Conservation (phyloP, 257 asterid genomes). For the Ehretia macrophylla region DNA sequence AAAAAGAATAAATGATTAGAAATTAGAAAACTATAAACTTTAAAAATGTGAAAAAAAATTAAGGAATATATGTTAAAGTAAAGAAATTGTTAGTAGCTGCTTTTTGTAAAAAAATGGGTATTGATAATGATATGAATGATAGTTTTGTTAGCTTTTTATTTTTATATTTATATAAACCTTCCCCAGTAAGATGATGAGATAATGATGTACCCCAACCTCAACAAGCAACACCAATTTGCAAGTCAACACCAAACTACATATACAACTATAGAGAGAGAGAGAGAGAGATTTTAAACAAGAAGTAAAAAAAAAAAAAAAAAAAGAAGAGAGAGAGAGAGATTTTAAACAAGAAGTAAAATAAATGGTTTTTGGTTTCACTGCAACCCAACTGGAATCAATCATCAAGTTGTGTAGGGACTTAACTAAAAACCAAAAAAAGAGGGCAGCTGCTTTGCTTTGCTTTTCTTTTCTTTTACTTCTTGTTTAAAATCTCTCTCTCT, state of each 20-base stretch:
- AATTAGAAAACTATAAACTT: not conserved
- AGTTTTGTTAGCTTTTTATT: slow-evolving; percentile 1
- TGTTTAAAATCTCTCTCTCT: slow-evolving; percentile 17
- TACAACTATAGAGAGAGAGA: not conserved
- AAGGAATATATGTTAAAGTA: not conserved
- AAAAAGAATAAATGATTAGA: too few relatives aligned
- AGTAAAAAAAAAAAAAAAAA: slow-evolving; percentile 9
- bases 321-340: too few relatives aligned
- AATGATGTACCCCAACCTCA: slow-evolving; percentile 60
- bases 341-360: too few relatives aligned
- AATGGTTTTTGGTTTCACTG: not conserved
- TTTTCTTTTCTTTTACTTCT: slow-evolving; percentile 14
- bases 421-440: too few relatives aligned
- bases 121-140: not conserved
- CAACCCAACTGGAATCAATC: too few relatives aligned
- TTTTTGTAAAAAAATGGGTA: not conserved
- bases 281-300: slow-evolving; percentile 16
- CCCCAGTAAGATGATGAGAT: slow-evolving; percentile 62
- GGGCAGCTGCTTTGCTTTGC: slow-evolving; percentile 25
- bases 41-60: not conserved
- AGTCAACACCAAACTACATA: slow-evolving; percentile 24
- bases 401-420: slow-evolving; percentile 5
- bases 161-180: slow-evolving; percentile 17
- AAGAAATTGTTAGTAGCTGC: too few relatives aligned
- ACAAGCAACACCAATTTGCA: slow-evolving; percentile 20